Evolutionary conservation across 495 filamentous ascomycete species (phyloP), one percentile per base, ranked within the genome.

Genomic region (Sphaerosporella brunnea): DNA sequence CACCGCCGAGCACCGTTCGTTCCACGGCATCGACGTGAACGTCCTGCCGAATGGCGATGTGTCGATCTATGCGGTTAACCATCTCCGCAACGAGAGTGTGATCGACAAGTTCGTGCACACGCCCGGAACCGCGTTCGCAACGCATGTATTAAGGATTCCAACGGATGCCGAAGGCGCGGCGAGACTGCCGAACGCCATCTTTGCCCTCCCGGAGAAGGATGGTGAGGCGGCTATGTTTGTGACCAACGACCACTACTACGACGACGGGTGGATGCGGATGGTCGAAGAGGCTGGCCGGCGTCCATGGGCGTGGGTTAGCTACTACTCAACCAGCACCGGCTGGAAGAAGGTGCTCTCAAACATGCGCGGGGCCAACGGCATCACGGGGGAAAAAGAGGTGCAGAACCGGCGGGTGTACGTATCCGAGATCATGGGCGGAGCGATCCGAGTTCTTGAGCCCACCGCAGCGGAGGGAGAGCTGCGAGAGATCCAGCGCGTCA

Each of bases 81-180:
- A 56, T 46, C 38, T 40, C 0, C 36, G 32, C 38, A 18, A 47
- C 24, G 50, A 47, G 1, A 35, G 19, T 9, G 41, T 51, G 0
- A 38, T 61, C 11, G 58, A 61, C 11, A 61, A 61, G 26, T 61
- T 61, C 46, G 32, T 34, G 21, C 53, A 61, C 45, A 20, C 49
- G 15, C 57, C 58, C 3, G 23, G 21, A 2, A 32, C 49, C 3
- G 13, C 38, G 11, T 32, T 19, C 19, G 15, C 52, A 1, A 32
- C 39, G 2, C 51, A 51, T 21, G 20, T 49, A 1, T 11, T 20
- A 2, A 45, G 49, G 0, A 45, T 60, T 20, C 47, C 47, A 0
- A 35, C 51, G 2, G 28, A 43, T 0, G 43, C 11, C 18, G 21
- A 19, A 1, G 44, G 35, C 1, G 28, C 38, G 8, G 48, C 39